phyloP scores from a whole-genome alignment of 345 rosid genomes.

The Conringia planisiliqua region DNA sequence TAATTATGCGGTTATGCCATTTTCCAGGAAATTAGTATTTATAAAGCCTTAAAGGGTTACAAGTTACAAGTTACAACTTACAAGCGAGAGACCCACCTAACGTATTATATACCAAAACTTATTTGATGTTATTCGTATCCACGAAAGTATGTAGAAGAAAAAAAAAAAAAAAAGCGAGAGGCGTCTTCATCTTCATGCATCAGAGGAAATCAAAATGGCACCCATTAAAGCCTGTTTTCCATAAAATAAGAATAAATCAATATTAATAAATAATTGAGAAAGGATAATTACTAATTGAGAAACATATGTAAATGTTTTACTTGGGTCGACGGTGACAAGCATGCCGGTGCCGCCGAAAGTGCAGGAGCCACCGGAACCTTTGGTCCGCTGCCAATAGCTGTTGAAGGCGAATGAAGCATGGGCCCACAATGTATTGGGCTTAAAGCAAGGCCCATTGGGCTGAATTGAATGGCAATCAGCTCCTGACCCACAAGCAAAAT shows the following conservation, averaged over 20 bases:
- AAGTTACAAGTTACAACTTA: constrained; percentile 28
- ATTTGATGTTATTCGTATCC: constrained; percentile 29
- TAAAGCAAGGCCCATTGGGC: constrained; percentile 65
- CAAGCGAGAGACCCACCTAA: constrained; percentile 30
- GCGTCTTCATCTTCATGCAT: constrained; percentile 25
- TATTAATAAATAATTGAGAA: not conserved
- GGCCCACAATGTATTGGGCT: constrained; percentile 69
- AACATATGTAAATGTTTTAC: constrained; percentile 36
- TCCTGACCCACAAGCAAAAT: constrained; percentile 85
- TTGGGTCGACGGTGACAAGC: constrained; percentile 86
- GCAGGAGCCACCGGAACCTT: constrained; percentile 70
- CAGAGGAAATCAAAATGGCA: constrained; percentile 51
- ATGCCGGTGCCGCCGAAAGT: constrained; percentile 94
- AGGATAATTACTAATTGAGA: not conserved
- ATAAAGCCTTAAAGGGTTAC: constrained; percentile 10
- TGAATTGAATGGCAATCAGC: constrained; percentile 77
- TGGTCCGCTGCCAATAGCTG: constrained; percentile 89
- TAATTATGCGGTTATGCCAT: not conserved
- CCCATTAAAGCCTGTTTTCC: constrained; percentile 49
- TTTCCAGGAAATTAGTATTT: not conserved
- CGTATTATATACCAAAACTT: constrained; percentile 12
- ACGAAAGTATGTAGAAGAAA: not conserved
- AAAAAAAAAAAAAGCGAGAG: not conserved
- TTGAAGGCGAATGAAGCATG: constrained; percentile 94
- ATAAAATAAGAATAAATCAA: not conserved